These are phyloP conservation scores for Alternaria infectoria DNA, from an alignment of 2,329 filamentous ascomycete species.

Conservation along the genomic window DNA sequence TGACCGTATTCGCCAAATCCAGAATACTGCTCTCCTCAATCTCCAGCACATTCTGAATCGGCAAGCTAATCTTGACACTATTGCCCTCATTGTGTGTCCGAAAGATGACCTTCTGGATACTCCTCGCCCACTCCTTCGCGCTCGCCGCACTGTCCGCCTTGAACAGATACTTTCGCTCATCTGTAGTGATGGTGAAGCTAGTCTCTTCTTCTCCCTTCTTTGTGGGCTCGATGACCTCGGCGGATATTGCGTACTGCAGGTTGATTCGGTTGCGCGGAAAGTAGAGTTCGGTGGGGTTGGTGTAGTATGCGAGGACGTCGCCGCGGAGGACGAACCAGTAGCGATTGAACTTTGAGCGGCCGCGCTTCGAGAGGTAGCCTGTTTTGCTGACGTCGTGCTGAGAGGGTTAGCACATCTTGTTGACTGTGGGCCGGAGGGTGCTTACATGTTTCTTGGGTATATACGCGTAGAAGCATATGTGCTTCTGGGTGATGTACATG, in stretches of 20 bases:
- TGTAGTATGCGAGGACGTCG: constrained; percentile 89
- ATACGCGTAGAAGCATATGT: constrained; percentile 97
- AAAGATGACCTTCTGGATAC: constrained; percentile 92
- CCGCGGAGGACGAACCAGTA: constrained; percentile 95
- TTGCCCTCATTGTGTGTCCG: constrained; percentile 95
- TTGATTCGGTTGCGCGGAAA: constrained; percentile 93
- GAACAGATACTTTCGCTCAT: constrained; percentile 84
- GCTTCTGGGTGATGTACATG: constrained; percentile 90
- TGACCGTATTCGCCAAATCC: constrained; percentile 91
- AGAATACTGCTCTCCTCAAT: constrained; percentile 91
- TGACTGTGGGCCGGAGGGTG: neutral
- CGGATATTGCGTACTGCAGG: constrained; percentile 87
- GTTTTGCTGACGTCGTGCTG: constrained; percentile 72
- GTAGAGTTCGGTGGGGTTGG: constrained; percentile 82
- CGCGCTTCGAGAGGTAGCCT: constrained; percentile 86
- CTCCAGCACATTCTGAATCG: constrained; percentile 87
- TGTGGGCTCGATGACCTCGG: constrained; percentile 72
- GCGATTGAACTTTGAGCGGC: constrained; percentile 85
- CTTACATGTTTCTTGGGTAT: constrained; percentile 88
- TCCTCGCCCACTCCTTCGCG: constrained; percentile 96
- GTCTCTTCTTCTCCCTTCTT: constrained; percentile 73
- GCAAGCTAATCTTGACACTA: constrained; percentile 93
- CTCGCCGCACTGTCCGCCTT: constrained; percentile 84
- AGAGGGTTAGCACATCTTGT: constrained; percentile 22
- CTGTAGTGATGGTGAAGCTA: constrained; percentile 81